These are phyloP conservation scores for Pythium insidiosum DNA, from an alignment of 352 stramenopile species.

Conservation along the genomic window DNA sequence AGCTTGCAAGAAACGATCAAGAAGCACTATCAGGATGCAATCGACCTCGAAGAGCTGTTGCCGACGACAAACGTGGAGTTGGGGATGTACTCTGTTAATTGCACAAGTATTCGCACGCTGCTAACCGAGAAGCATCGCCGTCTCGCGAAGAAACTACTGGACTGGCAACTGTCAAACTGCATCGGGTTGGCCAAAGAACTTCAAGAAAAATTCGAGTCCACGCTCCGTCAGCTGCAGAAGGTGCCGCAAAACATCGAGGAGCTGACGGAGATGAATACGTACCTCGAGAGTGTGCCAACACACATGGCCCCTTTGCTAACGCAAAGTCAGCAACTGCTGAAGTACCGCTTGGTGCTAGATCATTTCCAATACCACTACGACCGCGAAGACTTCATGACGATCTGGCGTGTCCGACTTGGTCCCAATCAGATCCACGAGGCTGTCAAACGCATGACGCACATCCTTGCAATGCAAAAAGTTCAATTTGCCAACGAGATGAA, in stretches of 20 bases:
- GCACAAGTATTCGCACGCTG: conserved; percentile 45
- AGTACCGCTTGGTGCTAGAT: conserved; percentile 73
- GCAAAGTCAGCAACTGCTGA: conserved; percentile 72
- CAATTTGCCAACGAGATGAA: conserved; percentile 87
- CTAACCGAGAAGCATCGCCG: conserved; percentile 75
- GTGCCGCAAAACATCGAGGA: conserved; percentile 90
- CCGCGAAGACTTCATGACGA: conserved; percentile 84
- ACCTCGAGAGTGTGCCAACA: conserved; percentile 60
- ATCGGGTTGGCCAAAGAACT: conserved; percentile 62
- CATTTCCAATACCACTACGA: conserved; percentile 82
- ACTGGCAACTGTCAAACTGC: conserved; percentile 75
- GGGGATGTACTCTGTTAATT: conserved; percentile 80
- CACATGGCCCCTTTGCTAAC: conserved; percentile 60
- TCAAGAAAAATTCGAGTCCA: conserved; percentile 74
- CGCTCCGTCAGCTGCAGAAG: conserved; percentile 80
- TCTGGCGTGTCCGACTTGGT: conserved; percentile 83
- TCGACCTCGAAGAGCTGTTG: conserved; percentile 46
- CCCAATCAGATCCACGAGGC: conserved; percentile 87
- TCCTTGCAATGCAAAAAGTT: conserved; percentile 76
- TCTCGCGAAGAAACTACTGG: conserved; percentile 62
- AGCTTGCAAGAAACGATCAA: conserved; percentile 75
- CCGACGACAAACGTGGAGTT: conserved; percentile 64
- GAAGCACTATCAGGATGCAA: conserved; percentile 57
- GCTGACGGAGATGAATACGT: conserved; percentile 82
- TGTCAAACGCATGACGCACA: conserved; percentile 72